Evolutionary conservation across 2,329 filamentous ascomycete species (phyloP).

Genomic region (Xylaria sp.): DNA sequence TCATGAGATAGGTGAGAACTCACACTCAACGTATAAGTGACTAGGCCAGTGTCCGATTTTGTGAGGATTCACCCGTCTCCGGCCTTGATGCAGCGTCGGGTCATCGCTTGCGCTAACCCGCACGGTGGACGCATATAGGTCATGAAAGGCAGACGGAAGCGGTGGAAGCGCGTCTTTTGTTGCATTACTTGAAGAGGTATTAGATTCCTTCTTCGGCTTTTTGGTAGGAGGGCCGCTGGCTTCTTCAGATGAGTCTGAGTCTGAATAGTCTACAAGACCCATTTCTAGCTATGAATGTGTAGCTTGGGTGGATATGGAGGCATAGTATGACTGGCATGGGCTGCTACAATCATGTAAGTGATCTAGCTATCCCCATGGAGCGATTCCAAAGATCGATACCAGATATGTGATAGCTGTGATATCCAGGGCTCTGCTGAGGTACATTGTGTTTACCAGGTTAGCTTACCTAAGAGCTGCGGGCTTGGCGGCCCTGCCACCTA

Average conservation of each 20-base stretch:
- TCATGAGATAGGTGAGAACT: constrained; percentile 52
- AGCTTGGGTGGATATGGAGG: not conserved
- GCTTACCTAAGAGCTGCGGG: no score
- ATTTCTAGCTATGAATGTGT: constrained; percentile 35
- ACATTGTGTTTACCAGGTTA: no score
- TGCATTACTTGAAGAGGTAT: constrained; percentile 1
- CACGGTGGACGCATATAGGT: constrained; percentile 86
- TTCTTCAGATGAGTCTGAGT: constrained; percentile 39
- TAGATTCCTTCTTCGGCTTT: constrained; percentile 42
- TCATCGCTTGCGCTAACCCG: constrained; percentile 83
- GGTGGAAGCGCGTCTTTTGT: constrained; percentile 62
- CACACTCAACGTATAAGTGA: constrained; percentile 94
- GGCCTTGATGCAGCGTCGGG: constrained; percentile 84
- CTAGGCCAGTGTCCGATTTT: constrained; percentile 91
- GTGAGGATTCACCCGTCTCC: constrained; percentile 84
- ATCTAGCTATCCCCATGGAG: not conserved
- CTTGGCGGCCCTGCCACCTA: no score
- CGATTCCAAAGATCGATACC: not conserved
- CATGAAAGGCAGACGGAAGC: constrained; percentile 82
- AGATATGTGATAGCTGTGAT: not conserved
- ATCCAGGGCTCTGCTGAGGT: not conserved
- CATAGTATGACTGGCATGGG: not conserved
- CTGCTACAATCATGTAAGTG: not conserved
- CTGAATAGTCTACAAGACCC: constrained; percentile 56
- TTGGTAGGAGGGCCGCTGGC: constrained; percentile 35